Conservation (phyloP, 352 stramenopile genomes). For the Pythium chondricola region DNA sequence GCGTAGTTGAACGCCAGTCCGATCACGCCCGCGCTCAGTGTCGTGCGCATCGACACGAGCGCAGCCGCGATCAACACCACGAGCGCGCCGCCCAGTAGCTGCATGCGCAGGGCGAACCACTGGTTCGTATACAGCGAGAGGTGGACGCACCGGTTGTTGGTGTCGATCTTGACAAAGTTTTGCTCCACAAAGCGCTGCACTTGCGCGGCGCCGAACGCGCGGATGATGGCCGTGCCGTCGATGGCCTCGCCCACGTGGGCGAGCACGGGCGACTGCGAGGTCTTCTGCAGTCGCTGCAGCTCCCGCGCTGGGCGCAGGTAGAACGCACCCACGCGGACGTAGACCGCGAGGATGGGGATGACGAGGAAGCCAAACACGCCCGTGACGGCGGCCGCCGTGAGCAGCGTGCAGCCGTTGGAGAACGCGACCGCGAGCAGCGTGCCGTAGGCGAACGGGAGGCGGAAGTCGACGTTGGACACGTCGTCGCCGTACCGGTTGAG, state of each 20-base stretch:
- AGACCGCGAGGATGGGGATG: conserved; percentile 81
- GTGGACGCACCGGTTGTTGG: conserved; percentile 49
- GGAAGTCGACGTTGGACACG: conserved; percentile 91
- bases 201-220: conserved; percentile 62
- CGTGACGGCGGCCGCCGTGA: conserved; percentile 76
- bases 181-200: conserved; percentile 49
- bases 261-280: conserved; percentile 42
- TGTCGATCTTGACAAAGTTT: conserved; percentile 58
- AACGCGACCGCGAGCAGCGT: conserved; percentile 75
- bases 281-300: conserved; percentile 53
- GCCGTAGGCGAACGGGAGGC: conserved; percentile 57
- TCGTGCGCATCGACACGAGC: conserved; percentile 37
- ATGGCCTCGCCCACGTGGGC: conserved; percentile 48
- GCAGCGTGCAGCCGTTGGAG: conserved; percentile 73
- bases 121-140: conserved; percentile 48
- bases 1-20: conserved; percentile 90
- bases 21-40: conserved; percentile 64
- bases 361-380: conserved; percentile 81
- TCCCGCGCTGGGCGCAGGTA: conserved; percentile 66
- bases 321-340: conserved; percentile 41
- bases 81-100: conserved; percentile 52
- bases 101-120: conserved; percentile 60
- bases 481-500: conserved; percentile 89
- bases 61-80: conserved; percentile 38
- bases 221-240: conserved; percentile 42